Conservation (phyloP, 2,329 filamentous ascomycete species). For the Hypomyces rosellus region DNA sequence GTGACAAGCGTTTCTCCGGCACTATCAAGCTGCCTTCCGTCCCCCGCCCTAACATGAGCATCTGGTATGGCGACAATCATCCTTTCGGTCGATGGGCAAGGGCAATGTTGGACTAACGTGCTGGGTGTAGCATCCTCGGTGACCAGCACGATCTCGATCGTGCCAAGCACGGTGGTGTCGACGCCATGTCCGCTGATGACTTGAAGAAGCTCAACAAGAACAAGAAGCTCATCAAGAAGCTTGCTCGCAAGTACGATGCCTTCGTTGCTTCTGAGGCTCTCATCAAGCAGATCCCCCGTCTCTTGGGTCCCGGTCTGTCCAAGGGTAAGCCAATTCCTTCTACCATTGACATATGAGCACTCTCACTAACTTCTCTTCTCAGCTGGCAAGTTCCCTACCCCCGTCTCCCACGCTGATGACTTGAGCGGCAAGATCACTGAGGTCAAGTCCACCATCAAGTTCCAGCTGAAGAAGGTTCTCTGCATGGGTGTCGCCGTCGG, state of each 20-base stretch:
- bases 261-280: slow-evolving; percentile 95
- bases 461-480: slow-evolving; percentile 99
- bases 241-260: slow-evolving; percentile 99
- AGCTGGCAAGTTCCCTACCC: slow-evolving; percentile 99
- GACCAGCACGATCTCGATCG: slow-evolving; percentile 97
- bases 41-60: slow-evolving; percentile 83
- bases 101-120: slow-evolving; percentile 20
- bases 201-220: slow-evolving; percentile 99
- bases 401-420: slow-evolving; percentile 94
- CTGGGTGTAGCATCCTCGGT: slow-evolving; percentile 48
- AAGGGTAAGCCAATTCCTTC: slow-evolving; percentile 62
- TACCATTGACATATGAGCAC: no score
- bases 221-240: slow-evolving; percentile 99
- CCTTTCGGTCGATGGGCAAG: slow-evolving; percentile 12
- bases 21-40: slow-evolving; percentile 92
- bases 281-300: slow-evolving; percentile 99
- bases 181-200: slow-evolving; percentile 97
- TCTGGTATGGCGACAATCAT: slow-evolving; percentile 48
- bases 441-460: slow-evolving; percentile 99
- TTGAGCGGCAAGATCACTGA: slow-evolving; percentile 93
- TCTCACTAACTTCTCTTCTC: slow-evolving; percentile 16
- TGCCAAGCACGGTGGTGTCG: slow-evolving; percentile 97
- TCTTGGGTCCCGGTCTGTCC: slow-evolving; percentile 95
- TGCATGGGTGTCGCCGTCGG: slow-evolving; percentile 99
- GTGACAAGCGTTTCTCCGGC: slow-evolving; percentile 99